Evolutionary conservation across 306 rosid species (phyloP).

Genomic region (Dryas alaskensis): DNA sequence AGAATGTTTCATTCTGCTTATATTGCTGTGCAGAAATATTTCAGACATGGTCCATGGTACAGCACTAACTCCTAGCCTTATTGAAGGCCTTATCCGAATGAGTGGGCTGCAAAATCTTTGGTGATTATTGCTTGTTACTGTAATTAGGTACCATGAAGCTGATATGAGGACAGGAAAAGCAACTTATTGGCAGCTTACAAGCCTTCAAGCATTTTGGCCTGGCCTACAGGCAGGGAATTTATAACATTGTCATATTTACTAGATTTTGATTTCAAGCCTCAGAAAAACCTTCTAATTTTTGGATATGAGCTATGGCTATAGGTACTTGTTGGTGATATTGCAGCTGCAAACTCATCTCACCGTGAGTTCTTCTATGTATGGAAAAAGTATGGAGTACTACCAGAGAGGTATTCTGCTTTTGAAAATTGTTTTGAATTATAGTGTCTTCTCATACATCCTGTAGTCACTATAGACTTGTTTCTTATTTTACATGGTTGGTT

Average conservation of each 20-base stretch:
- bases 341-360: conserved; percentile 92
- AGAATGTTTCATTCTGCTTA: conserved; percentile 58
- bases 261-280: conserved; percentile 8
- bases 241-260: conserved; percentile 8
- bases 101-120: background rate
- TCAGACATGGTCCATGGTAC: conserved; percentile 97
- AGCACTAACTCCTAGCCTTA: background rate
- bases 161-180: conserved; percentile 97
- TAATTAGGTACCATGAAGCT: conserved; percentile 90
- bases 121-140: conserved; percentile 29
- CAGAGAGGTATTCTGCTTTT: conserved; percentile 70
- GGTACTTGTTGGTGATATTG: conserved; percentile 93
- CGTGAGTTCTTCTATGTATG: conserved; percentile 87
- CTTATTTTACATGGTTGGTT: background rate
- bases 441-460: conserved; percentile 13
- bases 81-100: background rate
- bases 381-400: conserved; percentile 85
- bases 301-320: conserved; percentile 28
- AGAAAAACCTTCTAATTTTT: conserved; percentile 28
- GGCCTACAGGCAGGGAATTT: conserved; percentile 78
- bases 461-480: conserved; percentile 22
- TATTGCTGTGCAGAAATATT: conserved; percentile 58
- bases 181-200: conserved; percentile 97
- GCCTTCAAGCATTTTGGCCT: conserved; percentile 99
- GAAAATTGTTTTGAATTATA: conserved; percentile 11